Evolutionary conservation across 352 stramenopile species (phyloP), one percentile per base, ranked within the genome.

Genomic region (Globisporangium apiculatum): DNA sequence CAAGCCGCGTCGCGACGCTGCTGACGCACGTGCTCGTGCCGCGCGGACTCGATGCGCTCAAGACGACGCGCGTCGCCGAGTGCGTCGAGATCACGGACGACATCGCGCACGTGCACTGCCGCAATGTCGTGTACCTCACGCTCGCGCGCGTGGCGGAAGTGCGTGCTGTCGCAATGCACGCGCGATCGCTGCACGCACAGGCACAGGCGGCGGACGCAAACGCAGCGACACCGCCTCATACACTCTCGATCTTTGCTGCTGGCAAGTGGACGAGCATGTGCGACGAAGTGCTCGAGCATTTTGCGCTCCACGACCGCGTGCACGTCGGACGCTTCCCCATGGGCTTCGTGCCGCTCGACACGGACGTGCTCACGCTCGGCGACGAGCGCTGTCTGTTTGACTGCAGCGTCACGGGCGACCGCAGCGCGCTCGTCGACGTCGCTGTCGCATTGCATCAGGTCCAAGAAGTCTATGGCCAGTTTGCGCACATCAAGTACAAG

Each of bases 401-500:
- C 47, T 88, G 74, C 51, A 49, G 58, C 17, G 45, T 87, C 17
- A 61, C 66, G 1, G 72, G 74, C 24, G 67, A 90, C 59, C 66
- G 68, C 31, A 87, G 70, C 24, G 60, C 63, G 18, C 64, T 89
- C 15, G 61, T 76, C 11, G 77, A 88, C 55, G 58, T 75, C 36
- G 80, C 77, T 5, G 41, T 62, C 0, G 78, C 78, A 18, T 60
- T 92, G 17, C 60, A 79, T 41, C 56, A 79, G 43, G 45, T 91
- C 11, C 80, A 92, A 53, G 61, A 76, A 12, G 36, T 79, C 6
- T 88, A 86, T 37, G 83, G 78, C 0, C 62, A 61, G 14, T 88
- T 91, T 45, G 52, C 66, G 15, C 64, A 74, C n/a, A 86, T 92
- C 59, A 88, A 92, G 57, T 87, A 86, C 69, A 92, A 92, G 55